These are phyloP conservation scores for Aspergillus sojae DNA, from an alignment of 2,329 filamentous ascomycete species.

Conservation along the genomic window DNA sequence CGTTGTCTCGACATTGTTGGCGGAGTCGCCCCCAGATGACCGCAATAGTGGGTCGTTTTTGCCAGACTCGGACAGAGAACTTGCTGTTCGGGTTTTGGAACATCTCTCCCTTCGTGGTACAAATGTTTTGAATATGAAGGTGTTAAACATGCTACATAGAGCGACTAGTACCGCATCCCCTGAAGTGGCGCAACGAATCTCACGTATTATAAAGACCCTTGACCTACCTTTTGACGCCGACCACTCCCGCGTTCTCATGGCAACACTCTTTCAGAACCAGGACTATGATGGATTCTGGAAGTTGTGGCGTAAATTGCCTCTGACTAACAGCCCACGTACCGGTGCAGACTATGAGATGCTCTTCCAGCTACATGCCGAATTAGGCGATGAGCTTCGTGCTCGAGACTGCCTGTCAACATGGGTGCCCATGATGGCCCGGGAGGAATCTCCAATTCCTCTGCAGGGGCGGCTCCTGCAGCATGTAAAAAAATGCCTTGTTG, in stretches of 20 bases:
- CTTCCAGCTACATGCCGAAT: conserved; percentile 53
- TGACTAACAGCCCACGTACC: conserved; percentile 53
- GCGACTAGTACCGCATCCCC: conserved; percentile 31
- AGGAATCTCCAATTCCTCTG: conserved; percentile 54
- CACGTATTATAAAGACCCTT: conserved; percentile 32
- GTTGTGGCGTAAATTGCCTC: conserved; percentile 59
- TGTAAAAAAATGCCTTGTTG: conserved; percentile 57
- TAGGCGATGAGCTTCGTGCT: conserved; percentile 48
- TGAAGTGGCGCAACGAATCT: conserved; percentile 25
- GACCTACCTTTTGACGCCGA: conserved; percentile 32
- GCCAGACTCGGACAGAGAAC: conserved; percentile 32
- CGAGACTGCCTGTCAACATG: conserved; percentile 55
- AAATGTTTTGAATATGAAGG: conserved; percentile 46
- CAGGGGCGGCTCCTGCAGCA: conserved; percentile 49
- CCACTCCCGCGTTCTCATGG: conserved; percentile 34
- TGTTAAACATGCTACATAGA: conserved; percentile 51
- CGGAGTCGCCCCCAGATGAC: conserved; percentile 19
- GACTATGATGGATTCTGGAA: conserved; percentile 65
- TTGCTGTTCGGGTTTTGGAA: conserved; percentile 46
- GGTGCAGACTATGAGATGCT: conserved; percentile 59
- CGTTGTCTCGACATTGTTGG: conserved; percentile 43
- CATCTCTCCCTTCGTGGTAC: conserved; percentile 45
- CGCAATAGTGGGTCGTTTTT: conserved; percentile 8
- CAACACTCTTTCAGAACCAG: conserved; percentile 40
- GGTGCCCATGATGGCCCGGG: conserved; percentile 62